A percentile compares a stretch with the other conserved stretches of the same genome.
Conservation (phyloP, 441 rosid species). For the Melastoma candidum region DNA sequence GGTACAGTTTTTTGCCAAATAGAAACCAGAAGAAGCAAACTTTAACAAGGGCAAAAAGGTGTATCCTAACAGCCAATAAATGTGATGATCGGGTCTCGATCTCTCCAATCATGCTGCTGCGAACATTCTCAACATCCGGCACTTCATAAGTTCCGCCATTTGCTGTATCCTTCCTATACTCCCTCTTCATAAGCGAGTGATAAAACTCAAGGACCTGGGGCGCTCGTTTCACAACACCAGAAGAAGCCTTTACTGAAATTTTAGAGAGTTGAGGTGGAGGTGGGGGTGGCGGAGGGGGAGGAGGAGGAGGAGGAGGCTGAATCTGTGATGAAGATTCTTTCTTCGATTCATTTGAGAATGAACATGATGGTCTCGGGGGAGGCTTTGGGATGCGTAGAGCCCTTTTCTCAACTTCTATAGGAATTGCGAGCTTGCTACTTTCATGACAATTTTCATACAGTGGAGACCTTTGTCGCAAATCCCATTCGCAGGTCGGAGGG, state of each 20-base stretch:
- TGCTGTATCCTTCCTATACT: conserved; percentile 48
- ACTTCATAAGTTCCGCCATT: conserved; percentile 49
- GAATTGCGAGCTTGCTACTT: conserved; percentile 22
- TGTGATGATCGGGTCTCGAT: conserved; percentile 70
- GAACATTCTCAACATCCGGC: conserved; percentile 47
- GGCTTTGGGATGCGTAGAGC: conserved; percentile 61
- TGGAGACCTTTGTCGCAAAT: conserved; percentile 20
- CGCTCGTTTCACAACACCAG: conserved; percentile 45
- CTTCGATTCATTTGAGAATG: conserved; percentile 24
- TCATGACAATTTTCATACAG: conserved; percentile 28
- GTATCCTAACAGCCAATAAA: conserved; percentile 55
- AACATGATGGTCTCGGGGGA: conserved; percentile 58
- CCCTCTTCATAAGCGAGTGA: conserved; percentile 80
- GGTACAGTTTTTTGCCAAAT: conserved; percentile 1
- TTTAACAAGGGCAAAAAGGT: neutral
- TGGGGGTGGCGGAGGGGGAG: conserved; percentile 22
- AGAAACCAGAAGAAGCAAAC: neutral
- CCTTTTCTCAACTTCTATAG: conserved; percentile 47
- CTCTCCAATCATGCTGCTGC: conserved; percentile 71
- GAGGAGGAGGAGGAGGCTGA: conserved; percentile 35
- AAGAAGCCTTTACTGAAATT: conserved; percentile 24
- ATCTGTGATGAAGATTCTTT: conserved; percentile 28
- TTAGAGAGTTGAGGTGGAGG: conserved; percentile 35
- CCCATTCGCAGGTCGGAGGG: conserved; percentile 23
- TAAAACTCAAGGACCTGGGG: conserved; percentile 79